These are phyloP conservation scores for Exutisphaerella laricina DNA, from an alignment of 2,329 filamentous ascomycete species.

Conservation along the genomic window DNA sequence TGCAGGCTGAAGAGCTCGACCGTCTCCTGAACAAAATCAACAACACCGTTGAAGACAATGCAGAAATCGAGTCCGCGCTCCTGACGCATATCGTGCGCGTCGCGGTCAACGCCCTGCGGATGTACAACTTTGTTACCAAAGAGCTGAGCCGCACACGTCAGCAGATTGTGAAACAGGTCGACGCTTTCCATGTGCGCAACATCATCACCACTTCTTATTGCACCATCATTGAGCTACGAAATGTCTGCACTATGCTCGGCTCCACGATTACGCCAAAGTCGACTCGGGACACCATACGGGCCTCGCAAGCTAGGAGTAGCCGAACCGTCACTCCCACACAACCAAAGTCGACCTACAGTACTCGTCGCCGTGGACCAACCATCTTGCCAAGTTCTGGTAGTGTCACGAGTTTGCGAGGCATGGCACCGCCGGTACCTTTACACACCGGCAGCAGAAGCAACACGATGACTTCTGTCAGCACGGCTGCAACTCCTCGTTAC, in stretches of 20 bases:
- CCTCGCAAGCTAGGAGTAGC: slow-evolving; percentile 30
- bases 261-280: slow-evolving; percentile 32
- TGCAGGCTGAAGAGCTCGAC: slow-evolving; percentile 53
- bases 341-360: slow-evolving; percentile 39
- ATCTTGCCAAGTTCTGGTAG: slow-evolving; percentile 43
- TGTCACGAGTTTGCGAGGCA: slow-evolving; percentile 31
- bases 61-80: slow-evolving; percentile 39
- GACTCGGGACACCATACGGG: slow-evolving; percentile 24
- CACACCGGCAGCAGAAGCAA: slow-evolving; percentile 50
- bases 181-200: slow-evolving; percentile 53
- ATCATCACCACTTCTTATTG: slow-evolving; percentile 55
- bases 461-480: slow-evolving; percentile 42
- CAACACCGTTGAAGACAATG: slow-evolving; percentile 45
- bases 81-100: slow-evolving; percentile 38
- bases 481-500: slow-evolving; percentile 64
- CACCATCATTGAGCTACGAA: slow-evolving; percentile 54
- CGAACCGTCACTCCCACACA: slow-evolving; percentile 43
- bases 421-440: slow-evolving; percentile 39
- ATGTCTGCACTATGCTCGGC: slow-evolving; percentile 51
- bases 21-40: slow-evolving; percentile 40
- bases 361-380: slow-evolving; percentile 48
- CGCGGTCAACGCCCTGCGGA: slow-evolving; percentile 46
- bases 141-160: slow-evolving; percentile 45
- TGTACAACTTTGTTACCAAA: slow-evolving; percentile 46
- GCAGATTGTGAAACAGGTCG: slow-evolving; percentile 51